Conservation (phyloP, 169 alveolate species). For the Cryptosporidium bovis region DNA sequence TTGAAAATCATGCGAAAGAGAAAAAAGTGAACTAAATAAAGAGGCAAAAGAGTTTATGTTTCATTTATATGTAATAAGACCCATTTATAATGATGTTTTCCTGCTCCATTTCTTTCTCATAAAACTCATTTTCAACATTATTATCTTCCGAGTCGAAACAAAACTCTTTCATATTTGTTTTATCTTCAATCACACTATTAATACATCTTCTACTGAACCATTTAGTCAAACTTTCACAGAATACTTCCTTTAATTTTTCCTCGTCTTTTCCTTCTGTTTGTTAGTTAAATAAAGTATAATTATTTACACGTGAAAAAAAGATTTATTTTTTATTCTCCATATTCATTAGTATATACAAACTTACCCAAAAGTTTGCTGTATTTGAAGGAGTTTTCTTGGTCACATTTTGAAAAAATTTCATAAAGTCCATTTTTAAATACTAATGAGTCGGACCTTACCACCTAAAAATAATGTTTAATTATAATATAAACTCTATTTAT, state of each 20-base stretch:
- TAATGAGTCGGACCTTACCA: slow-evolving; percentile 52
- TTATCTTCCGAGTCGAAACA: slow-evolving; percentile 17
- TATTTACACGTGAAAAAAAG: not conserved
- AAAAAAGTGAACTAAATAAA: no score
- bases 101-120: not conserved
- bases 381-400: slow-evolving; percentile 29
- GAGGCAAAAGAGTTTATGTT: no score
- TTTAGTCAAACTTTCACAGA: slow-evolving; percentile 4
- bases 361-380: slow-evolving; percentile 6
- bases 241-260: slow-evolving; percentile 17
- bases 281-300: not conserved
- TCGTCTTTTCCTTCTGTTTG: slow-evolving; percentile 30
- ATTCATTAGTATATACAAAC: not conserved
- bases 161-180: not conserved
- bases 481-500: not conserved
- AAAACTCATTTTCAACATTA: slow-evolving; percentile 23
- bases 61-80: no score
- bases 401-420: slow-evolving; percentile 36
- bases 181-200: not conserved
- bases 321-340: not conserved
- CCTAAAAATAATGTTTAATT: not conserved
- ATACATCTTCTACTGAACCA: slow-evolving; percentile 14
- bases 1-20: no score
- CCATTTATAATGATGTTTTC: not conserved
- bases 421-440: slow-evolving; percentile 38